Evolutionary conservation across 441 rosid species (phyloP), one percentile per base, ranked within the genome.

Genomic region (Jatropha podagrica): DNA sequence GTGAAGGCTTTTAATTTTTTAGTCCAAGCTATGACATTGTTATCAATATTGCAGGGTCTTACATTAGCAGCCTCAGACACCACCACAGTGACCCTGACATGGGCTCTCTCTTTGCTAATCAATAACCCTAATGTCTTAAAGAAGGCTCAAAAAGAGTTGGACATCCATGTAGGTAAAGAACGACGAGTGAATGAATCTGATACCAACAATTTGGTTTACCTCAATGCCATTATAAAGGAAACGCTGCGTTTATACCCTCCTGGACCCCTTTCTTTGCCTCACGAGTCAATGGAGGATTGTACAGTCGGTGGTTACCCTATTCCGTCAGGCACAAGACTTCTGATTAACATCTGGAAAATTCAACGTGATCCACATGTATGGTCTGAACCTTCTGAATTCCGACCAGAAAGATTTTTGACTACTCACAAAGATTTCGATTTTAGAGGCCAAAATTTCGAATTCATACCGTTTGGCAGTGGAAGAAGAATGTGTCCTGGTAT

Each of bases 31-130:
- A 32, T 32, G 32, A 32, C 32, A 32, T 32, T 32, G 32, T 32
- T 32, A 32, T 32, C 0, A 0, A 32, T 32, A 46, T 62, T 49
- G 15, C 82, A 90, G 94, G 70, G 69, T 63, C 80, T 92, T 41
- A 82, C 82, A 12, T 0, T 88, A 8, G 86, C 92, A 0, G 92
- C 90, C 11, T 78, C 90, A 9, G 94, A 92, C 72, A 88, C 91
- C 10, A 84, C 88, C n/a, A 23, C 83, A 3, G 69, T 81, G 8
- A 78, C 82, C 13, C 54, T 91, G 5, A 86, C 78, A 23, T 88
- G 96, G 94, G 23, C 42, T 12, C 60, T 78, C 1, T 73, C 77
- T 13, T 26, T 74, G 26, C 7, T 73, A 14, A 13, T 87, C 20
- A 88, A 86, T 74, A 84, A 86, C 60, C 6, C 80, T 77, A 10